A percentile compares a stretch with the other conserved stretches of the same genome.
Conservation (phyloP, 2,329 filamentous ascomycete species). For the Penicillium sp. region DNA sequence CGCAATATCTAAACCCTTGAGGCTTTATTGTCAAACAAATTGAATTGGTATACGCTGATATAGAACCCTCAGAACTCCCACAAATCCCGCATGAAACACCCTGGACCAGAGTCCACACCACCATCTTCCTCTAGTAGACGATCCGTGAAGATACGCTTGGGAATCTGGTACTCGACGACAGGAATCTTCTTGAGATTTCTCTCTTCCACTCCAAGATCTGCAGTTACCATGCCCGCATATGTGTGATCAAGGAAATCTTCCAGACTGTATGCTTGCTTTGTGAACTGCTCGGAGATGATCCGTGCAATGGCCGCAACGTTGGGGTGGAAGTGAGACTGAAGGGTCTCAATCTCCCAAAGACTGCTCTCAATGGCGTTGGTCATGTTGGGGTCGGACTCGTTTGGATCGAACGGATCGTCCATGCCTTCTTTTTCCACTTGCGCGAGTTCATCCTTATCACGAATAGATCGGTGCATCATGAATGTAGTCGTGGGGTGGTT, state of each 20-base stretch:
- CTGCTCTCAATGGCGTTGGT: conserved; percentile 88
- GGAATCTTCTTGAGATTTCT: conserved; percentile 84
- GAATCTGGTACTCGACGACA: conserved; percentile 91
- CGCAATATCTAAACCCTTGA: background rate
- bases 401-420: conserved; percentile 73
- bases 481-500: conserved; percentile 88
- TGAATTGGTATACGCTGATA: conserved; percentile 15
- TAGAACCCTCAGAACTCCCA: conserved; percentile 38
- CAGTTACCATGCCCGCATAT: conserved; percentile 73
- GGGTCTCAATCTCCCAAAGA: conserved; percentile 89
- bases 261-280: conserved; percentile 90
- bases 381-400: conserved; percentile 78
- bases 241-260: conserved; percentile 97
- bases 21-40: conserved; percentile 2
- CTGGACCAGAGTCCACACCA: conserved; percentile 40
- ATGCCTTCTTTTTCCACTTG: conserved; percentile 62
- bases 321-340: conserved; percentile 93
- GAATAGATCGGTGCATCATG: conserved; percentile 82
- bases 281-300: conserved; percentile 95
- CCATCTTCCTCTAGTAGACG: conserved; percentile 43
- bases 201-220: conserved; percentile 63
- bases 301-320: conserved; percentile 93
- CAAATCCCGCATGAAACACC: conserved; percentile 37
- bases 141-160: conserved; percentile 71
- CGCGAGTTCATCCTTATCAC: conserved; percentile 58